Conservation (phyloP, 1,284 basidiomycete species). For the Apiotrichum siamense region DNA sequence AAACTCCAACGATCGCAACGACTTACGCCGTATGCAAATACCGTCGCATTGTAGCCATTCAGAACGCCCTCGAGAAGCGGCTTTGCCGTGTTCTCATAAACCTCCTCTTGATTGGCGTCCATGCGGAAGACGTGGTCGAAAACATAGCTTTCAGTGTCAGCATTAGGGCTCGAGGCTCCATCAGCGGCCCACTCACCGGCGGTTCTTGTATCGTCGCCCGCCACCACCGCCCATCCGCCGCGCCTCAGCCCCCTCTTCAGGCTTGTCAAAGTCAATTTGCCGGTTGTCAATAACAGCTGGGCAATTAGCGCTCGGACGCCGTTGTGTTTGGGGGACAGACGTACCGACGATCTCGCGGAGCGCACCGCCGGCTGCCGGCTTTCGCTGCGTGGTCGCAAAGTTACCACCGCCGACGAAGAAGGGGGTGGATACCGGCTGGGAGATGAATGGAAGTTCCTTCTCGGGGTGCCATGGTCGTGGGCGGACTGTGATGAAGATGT, state of each 20-base stretch:
- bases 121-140: slow-evolving; percentile 86
- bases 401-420: slow-evolving; percentile 75
- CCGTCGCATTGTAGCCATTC: slow-evolving; percentile 92
- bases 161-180: not conserved
- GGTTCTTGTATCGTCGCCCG: slow-evolving; percentile 83
- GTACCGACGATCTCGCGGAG: slow-evolving; percentile 45
- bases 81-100: slow-evolving; percentile 76
- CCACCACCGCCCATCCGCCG: slow-evolving; percentile 59
- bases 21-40: slow-evolving; percentile 93
- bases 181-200: slow-evolving; percentile 47
- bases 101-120: slow-evolving; percentile 70
- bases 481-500: slow-evolving; percentile 59
- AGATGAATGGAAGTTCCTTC: slow-evolving; percentile 74
- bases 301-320: not conserved
- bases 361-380: slow-evolving; percentile 28
- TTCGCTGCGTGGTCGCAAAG: slow-evolving; percentile 53
- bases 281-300: slow-evolving; percentile 51
- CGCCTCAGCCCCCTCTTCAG: slow-evolving; percentile 76
- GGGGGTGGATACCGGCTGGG: slow-evolving; percentile 53
- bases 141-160: slow-evolving; percentile 62
- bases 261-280: slow-evolving; percentile 84
- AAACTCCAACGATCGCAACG: too few species aligned
- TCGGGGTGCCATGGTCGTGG: slow-evolving; percentile 73
- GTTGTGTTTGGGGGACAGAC: slow-evolving; percentile 10
- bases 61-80: slow-evolving; percentile 75